Base-by-base conservation (phyloP, 1,284 basidiomycete genomes). In the Pyrrhoderma lamaoense region DNA sequence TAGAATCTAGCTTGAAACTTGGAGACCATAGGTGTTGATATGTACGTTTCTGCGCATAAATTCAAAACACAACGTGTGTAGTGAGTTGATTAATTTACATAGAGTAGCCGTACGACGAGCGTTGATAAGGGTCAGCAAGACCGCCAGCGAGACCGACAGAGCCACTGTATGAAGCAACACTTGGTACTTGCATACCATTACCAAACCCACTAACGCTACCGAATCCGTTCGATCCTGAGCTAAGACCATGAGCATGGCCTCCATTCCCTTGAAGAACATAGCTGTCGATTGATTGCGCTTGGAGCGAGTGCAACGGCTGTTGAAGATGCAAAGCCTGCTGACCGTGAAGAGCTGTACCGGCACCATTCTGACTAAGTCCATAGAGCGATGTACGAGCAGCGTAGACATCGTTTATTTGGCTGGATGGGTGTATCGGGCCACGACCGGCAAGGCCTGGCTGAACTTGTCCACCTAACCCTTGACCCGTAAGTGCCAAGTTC, bases 181-280 rank as follows among this genome's bases (percentile, higher is more conserved):
- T 34, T n/a, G 45, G 44, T 18, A n/a, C n/a, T 27, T 49, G 44
- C 22, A 56, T 42, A n/a, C 47, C 72, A 57, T 73, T 61, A 8
- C 64, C 64, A 63, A 69, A 71, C 31, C 64, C 61, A 53, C 61
- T 62, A 42, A 66, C 61, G 43, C 60, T 76, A 60, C 72, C 75
- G 66, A 84, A 86, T 25, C 74, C 70, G 66, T 70, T 75, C 56
- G 77, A 67, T 62, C 69, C 73, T 56, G 71, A 66, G 56, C 78
- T 75, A 52, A 85, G 57, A 37, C 72, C 75, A 49, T 79, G 73
- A 59, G 74, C 79, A 63, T 85, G 82, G 55, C 70, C 72, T 38
- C 79, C 80, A 59, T 73, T 77, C 60, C 79, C 79, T 66, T 89
- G 85, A 51, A 89, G 70, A 55, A 89, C 83, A 62, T 88, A 89